Evolutionary conservation across 129 eudicot genomes (phyloP).

Genomic region (Arctium minus): DNA sequence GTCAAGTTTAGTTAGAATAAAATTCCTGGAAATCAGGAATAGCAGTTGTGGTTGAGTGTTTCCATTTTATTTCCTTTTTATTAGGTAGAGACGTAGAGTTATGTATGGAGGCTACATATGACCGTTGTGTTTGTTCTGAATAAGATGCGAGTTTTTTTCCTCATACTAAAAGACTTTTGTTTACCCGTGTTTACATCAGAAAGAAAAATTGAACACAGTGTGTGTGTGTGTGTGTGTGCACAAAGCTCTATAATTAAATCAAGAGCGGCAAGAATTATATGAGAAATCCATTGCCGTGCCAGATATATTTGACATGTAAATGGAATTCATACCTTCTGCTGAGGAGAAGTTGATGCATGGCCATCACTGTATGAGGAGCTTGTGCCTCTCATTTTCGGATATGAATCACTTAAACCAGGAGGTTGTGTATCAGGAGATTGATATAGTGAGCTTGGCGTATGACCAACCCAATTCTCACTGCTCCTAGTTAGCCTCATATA

Average conservation of each 20-base stretch:
- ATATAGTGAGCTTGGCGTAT: conserved; percentile 17
- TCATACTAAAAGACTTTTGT: neutral
- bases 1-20: too few relatives aligned
- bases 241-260: neutral
- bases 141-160: neutral
- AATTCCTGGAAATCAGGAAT: too few relatives aligned
- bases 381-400: conserved; percentile 10
- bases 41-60: too few relatives aligned
- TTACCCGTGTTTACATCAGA: neutral
- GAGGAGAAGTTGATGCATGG: conserved; percentile 23
- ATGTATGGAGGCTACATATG: neutral
- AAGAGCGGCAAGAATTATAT: neutral
- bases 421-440: conserved; percentile 18
- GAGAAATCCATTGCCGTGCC: neutral
- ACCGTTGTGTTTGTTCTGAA: neutral
- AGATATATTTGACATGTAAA: neutral
- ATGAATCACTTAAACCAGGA: conserved; percentile 9
- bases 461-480: conserved; percentile 32
- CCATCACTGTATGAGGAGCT: conserved; percentile 25
- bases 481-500: conserved; percentile 24
- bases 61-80: too few relatives aligned
- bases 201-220: neutral
- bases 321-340: conserved; percentile 31
- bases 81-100: too few relatives aligned
- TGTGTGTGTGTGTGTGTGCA: neutral